These are phyloP conservation scores for Sporothrix phasma DNA, from an alignment of 2,329 filamentous ascomycete genomes.

Conservation along the genomic window DNA sequence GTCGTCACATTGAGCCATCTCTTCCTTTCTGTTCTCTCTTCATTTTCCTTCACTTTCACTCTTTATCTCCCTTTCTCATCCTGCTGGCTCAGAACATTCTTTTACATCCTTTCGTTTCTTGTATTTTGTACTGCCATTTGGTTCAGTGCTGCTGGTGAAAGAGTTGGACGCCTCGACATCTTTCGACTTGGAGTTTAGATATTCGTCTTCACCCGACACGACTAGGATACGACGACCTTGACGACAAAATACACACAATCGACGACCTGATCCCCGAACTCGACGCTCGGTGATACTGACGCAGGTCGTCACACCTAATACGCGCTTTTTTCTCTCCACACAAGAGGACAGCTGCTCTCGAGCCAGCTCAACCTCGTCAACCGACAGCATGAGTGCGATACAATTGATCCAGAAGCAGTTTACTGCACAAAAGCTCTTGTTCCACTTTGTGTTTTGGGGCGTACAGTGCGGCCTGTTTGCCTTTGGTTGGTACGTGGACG, in stretches of 20 bases:
- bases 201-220: background rate
- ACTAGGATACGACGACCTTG: background rate
- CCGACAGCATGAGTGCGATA: constrained; percentile 32
- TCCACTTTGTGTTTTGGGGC: constrained; percentile 73
- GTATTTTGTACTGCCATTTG: constrained; percentile 25
- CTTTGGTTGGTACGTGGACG: constrained; percentile 62
- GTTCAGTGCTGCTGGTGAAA: background rate
- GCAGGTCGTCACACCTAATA: constrained; percentile 45
- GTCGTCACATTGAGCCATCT: constrained; percentile 28
- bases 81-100: constrained; percentile 52
- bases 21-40: constrained; percentile 30
- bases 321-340: background rate
- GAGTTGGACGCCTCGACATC: background rate
- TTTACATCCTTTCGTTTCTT: constrained; percentile 21
- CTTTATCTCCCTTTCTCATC: constrained; percentile 28
- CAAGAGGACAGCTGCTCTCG: background rate
- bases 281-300: constrained; percentile 28
- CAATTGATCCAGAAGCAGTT: constrained; percentile 53
- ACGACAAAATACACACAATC: background rate
- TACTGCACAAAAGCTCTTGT: constrained; percentile 59
- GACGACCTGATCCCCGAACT: background rate
- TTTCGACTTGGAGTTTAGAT: background rate
- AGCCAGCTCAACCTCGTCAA: constrained; percentile 16
- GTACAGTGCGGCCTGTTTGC: constrained; percentile 72
- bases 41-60: constrained; percentile 26